Evolutionary conservation across 345 rosid genomes (phyloP).

Genomic region (Erodium maritimum): DNA sequence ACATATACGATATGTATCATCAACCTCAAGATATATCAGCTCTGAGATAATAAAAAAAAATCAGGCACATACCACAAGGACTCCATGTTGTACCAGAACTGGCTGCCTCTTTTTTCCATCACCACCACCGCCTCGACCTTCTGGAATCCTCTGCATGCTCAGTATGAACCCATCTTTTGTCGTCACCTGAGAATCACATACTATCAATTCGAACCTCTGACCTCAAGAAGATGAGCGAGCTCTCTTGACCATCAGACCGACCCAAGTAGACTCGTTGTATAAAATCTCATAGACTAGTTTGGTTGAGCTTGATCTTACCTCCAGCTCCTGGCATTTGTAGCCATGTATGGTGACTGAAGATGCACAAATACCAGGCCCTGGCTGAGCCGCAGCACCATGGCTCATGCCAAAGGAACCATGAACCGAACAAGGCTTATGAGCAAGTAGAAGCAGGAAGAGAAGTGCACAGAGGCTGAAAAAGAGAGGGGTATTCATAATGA

Average conservation of each 20-base stretch:
- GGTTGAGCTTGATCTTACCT: constrained; percentile 26
- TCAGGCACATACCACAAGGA: constrained; percentile 51
- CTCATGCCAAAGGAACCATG: neutral
- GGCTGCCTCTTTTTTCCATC: constrained; percentile 34
- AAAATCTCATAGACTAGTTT: no score
- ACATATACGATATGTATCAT: no score
- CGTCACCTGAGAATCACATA: constrained; percentile 28
- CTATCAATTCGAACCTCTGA: no score
- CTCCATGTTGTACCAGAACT: constrained; percentile 72
- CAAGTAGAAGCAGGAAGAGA: constrained; percentile 14
- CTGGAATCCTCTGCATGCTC: constrained; percentile 61
- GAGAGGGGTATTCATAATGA: neutral
- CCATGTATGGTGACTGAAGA: constrained; percentile 47
- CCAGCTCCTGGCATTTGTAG: constrained; percentile 73
- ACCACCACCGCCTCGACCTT: constrained; percentile 27
- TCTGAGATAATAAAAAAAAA: no score
- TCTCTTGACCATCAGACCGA: no score
- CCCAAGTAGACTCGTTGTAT: no score
- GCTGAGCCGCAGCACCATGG: no score
- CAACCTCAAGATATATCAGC: no score
- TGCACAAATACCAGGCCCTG: constrained; percentile 45
- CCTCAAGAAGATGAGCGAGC: no score
- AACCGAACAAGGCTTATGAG: constrained; percentile 8
- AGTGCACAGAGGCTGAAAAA: constrained; percentile 5
- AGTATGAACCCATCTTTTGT: constrained; percentile 73